Conservation (phyloP, 805 yeast genomes). For the Isabelozyma pseudorhagii region DNA sequence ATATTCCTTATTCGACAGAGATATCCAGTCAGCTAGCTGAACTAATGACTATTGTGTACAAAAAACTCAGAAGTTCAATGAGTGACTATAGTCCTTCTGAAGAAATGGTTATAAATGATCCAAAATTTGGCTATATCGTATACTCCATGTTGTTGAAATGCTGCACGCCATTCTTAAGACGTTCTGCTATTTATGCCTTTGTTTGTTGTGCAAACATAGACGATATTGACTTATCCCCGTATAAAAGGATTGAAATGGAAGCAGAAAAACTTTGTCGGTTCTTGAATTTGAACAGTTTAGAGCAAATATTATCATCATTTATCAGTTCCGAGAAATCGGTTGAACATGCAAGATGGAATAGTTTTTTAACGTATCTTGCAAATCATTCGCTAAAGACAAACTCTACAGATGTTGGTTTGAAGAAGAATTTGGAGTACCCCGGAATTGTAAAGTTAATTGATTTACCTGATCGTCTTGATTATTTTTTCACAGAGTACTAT, state of each 20-base stretch:
- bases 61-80: conserved; percentile 11
- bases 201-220: conserved; percentile 49
- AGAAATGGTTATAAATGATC: conserved; percentile 12
- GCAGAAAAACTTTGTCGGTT: conserved; percentile 51
- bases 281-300: conserved; percentile 44
- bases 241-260: conserved; percentile 37
- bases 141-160: conserved; percentile 56
- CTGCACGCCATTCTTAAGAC: conserved; percentile 63
- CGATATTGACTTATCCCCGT: conserved; percentile 16
- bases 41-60: conserved; percentile 20
- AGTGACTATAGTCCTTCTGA: conserved; percentile 8
- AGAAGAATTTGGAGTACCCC: conserved; percentile 53
- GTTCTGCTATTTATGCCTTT: conserved; percentile 53
- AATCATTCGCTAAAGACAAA: neutral
- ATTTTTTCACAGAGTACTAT: conserved; percentile 60
- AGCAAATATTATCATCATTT: conserved; percentile 17
- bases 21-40: conserved; percentile 17
- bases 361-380: conserved; percentile 13
- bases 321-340: conserved; percentile 6
- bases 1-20: conserved; percentile 32
- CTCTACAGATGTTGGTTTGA: conserved; percentile 9
- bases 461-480: conserved; percentile 66
- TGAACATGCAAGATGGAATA: conserved; percentile 22
- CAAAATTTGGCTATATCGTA: conserved; percentile 36
- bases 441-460: conserved; percentile 57